Base-by-base conservation (phyloP, 495 filamentous ascomycete genomes). In the Peziza echinospora region DNA sequence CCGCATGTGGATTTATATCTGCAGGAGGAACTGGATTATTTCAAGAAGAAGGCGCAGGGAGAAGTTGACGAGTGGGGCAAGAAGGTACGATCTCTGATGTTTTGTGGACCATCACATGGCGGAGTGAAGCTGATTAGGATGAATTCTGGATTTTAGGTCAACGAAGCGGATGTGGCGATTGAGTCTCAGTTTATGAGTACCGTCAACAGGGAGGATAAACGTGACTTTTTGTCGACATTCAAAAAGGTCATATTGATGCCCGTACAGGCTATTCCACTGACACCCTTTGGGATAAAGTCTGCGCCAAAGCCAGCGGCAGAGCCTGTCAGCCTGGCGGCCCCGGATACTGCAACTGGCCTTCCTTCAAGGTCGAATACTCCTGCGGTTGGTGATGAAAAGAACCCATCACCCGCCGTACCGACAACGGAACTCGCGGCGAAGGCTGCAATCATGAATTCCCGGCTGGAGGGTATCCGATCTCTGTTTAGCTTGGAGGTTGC, bases 241-340 rank as follows among this genome's bases (percentile, higher is more conserved):
- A 94, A 84, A 62, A 96, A 99, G 57, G 89, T 99, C 8, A 83
- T 99, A 51, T 92, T 96, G 82, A 84, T 92, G 76, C 91, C 91
- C 21, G 86, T 96, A 24, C 89, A 83, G 43, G 84, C 86, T 21
- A 63, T 96, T 3, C 84, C 83, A 3, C 68, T 60, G 5, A 68
- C 71, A 10, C 69, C 71, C 21, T 71, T 78, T 43, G 67, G 67
- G 37, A 60, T 64, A 5, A 51, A 48, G 16, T 74, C 72, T 28
- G 68, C 66, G 19, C 69, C 67, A 42, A 54, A 59, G 7, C 56
- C 63, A 22, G 71, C 67, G 52, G 64, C 72, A 54, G 66, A 55
- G 45, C 69, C 59, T 24, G 41, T 43, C n/a, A 21, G n/a, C n/a
- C 4, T 17, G 19, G 30, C 30, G 19, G 19, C 13, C 19, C 19